Conservation (phyloP, 108 stramenopile genomes). For the Aurantiochytrium sp. region DNA sequence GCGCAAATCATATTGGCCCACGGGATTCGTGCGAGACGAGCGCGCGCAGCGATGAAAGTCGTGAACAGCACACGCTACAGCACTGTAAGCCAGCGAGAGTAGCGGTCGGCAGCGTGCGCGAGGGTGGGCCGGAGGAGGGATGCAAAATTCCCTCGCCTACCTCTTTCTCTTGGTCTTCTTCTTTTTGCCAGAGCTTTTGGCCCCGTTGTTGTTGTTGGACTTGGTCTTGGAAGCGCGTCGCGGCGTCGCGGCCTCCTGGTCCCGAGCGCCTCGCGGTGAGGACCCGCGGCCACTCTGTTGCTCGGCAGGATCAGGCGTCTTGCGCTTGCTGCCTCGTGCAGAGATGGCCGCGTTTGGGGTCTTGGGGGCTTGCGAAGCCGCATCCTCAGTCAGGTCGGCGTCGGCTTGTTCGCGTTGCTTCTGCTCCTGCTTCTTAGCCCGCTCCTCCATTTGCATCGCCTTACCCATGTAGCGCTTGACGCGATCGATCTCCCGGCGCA, state of each 20-base stretch:
- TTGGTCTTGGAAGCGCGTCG: background rate
- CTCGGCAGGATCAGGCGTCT: background rate
- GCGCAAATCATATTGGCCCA: no score
- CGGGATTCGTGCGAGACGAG: no score
- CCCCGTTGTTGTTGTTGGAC: background rate
- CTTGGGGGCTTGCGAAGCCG: background rate
- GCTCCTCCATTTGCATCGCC: background rate
- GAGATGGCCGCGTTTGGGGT: background rate
- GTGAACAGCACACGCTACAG: background rate
- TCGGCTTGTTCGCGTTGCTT: background rate
- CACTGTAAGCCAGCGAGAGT: background rate
- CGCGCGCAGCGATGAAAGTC: no score
- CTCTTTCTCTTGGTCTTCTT: background rate
- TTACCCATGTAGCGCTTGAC: slow-evolving; percentile 20
- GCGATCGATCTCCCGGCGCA: background rate
- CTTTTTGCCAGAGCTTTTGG: background rate
- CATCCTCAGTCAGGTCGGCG: background rate
- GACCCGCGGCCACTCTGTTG: no score
- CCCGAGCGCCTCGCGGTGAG: no score
- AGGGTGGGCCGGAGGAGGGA: no score
- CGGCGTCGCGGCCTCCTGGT: no score
- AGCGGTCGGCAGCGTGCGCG: background rate
- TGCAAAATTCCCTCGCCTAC: background rate
- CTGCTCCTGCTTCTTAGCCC: background rate
- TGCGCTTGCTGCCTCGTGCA: background rate